Percentiles rank a stretch among this genome's conserved stretches.
phyloP scores from a whole-genome alignment of 495 filamentous ascomycete species.

The Xylaria flabelliformis region DNA sequence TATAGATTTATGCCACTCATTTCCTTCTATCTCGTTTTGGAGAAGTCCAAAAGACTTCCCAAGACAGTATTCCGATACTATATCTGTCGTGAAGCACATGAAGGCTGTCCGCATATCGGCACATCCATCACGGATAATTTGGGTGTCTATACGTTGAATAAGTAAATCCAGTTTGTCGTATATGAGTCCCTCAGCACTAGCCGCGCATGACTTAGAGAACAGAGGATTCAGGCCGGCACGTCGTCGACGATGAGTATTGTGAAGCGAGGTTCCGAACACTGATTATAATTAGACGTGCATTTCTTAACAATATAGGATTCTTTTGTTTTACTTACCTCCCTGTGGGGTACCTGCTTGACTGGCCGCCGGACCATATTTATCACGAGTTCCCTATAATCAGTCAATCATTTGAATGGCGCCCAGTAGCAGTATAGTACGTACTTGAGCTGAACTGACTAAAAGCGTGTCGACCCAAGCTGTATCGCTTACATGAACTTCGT shows the following conservation, averaged over 20 bases:
- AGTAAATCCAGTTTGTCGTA: constrained; percentile 21
- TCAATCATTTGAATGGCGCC: background rate
- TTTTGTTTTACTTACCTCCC: constrained; percentile 2
- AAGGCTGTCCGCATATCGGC: constrained; percentile 10
- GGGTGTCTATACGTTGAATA: constrained; percentile 3
- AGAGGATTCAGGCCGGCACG: constrained; percentile 19
- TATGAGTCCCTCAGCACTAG: constrained; percentile 4
- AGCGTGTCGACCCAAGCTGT: constrained; percentile 19
- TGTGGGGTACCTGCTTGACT: constrained; percentile 14
- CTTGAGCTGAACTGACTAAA: background rate
- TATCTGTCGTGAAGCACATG: background rate
- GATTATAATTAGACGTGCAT: background rate
- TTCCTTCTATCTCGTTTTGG: constrained; percentile 2
- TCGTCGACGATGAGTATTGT: constrained; percentile 20
- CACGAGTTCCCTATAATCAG: constrained; percentile 7
- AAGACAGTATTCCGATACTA: constrained; percentile 16
- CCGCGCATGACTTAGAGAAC: constrained; percentile 21
- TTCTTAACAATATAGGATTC: background rate
- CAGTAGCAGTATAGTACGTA: background rate
- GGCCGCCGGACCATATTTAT: constrained; percentile 20
- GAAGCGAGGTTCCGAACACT: constrained; percentile 21
- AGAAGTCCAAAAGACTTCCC: constrained; percentile 5
- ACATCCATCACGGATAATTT: constrained; percentile 17
- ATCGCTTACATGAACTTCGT: constrained; percentile 18
- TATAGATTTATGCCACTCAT: constrained; percentile 10